A percentile compares a stretch with the other conserved stretches of the same genome.
Conservation (phyloP, 192 early-diverging fungal genomes). For the Rhizophagus clarus region DNA sequence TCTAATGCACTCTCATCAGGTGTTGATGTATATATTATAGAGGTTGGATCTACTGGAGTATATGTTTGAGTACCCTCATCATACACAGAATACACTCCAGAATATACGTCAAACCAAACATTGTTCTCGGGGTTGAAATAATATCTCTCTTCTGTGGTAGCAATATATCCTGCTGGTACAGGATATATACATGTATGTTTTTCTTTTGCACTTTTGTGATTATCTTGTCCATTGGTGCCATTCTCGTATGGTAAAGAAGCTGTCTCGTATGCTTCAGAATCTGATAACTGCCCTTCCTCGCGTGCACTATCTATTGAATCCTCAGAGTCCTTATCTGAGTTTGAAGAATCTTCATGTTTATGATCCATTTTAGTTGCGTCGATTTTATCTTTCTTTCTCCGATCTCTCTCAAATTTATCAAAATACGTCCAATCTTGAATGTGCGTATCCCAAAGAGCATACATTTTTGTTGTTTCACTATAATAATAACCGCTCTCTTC, state of each 20-base stretch:
- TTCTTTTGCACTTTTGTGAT: not conserved
- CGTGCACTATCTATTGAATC: not conserved
- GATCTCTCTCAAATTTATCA: not conserved
- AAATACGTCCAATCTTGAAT: constrained; percentile 17
- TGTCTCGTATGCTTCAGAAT: constrained; percentile 12
- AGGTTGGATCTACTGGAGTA: constrained; percentile 40
- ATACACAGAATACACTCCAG: constrained; percentile 48
- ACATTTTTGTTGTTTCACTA: constrained; percentile 13
- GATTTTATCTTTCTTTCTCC: not conserved
- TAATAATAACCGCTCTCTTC: constrained; percentile 22
- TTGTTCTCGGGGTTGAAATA: constrained; percentile 47
- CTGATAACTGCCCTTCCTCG: constrained; percentile 25
- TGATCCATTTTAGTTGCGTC: not conserved
- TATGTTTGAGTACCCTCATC: constrained; percentile 51
- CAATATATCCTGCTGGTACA: constrained; percentile 5
- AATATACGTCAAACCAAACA: constrained; percentile 53
- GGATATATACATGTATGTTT: not conserved
- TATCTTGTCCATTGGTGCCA: not conserved
- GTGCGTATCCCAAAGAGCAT: constrained; percentile 15
- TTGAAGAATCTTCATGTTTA: not conserved
- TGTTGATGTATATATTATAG: not conserved
- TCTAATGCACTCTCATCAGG: constrained; percentile 24
- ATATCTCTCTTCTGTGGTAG: constrained; percentile 47
- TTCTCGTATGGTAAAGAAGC: not conserved
- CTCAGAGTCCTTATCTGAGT: constrained; percentile 4